Evolutionary conservation across 164 flowering plant genomes (phyloP).

Genomic region (Annona squamosa): DNA sequence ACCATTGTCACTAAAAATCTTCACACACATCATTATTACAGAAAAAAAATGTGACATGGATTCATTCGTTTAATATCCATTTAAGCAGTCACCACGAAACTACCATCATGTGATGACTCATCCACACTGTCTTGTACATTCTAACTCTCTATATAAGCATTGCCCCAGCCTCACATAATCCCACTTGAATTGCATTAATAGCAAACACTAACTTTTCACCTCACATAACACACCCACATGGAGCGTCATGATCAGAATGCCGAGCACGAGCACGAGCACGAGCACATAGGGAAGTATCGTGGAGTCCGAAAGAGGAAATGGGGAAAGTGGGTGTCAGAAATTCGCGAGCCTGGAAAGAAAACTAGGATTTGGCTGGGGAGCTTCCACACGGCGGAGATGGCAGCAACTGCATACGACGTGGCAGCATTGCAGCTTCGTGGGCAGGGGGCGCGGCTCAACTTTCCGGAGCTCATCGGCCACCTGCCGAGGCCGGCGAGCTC

Average conservation of each 20-base stretch:
- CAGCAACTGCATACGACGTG: constrained; percentile 49
- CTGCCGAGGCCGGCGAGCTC: constrained; percentile 36
- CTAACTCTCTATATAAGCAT: constrained; percentile 1
- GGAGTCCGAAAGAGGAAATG: constrained; percentile 49
- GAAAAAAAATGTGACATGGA: background rate
- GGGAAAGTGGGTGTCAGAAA: constrained; percentile 67
- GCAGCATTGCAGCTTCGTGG: constrained; percentile 42
- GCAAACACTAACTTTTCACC: background rate
- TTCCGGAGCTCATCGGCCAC: constrained; percentile 31
- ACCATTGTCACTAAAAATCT: background rate
- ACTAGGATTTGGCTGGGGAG: constrained; percentile 53
- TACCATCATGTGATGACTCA: constrained; percentile 1
- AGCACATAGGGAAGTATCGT: constrained; percentile 13
- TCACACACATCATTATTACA: background rate
- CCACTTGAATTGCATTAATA: background rate
- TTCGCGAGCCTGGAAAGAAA: constrained; percentile 49
- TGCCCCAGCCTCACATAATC: too few relatives aligned
- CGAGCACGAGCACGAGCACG: background rate
- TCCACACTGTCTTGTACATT: background rate
- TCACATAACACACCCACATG: background rate
- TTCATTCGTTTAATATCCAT: background rate
- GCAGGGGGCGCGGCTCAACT: constrained; percentile 32
- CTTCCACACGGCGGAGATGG: constrained; percentile 47
- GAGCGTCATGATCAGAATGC: background rate
- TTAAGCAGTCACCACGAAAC: constrained; percentile 11